Evolutionary conservation across 2,329 filamentous ascomycete genomes (phyloP), one percentile per base, ranked within the genome.

Genomic region (Fusarium pseudocircinatum): DNA sequence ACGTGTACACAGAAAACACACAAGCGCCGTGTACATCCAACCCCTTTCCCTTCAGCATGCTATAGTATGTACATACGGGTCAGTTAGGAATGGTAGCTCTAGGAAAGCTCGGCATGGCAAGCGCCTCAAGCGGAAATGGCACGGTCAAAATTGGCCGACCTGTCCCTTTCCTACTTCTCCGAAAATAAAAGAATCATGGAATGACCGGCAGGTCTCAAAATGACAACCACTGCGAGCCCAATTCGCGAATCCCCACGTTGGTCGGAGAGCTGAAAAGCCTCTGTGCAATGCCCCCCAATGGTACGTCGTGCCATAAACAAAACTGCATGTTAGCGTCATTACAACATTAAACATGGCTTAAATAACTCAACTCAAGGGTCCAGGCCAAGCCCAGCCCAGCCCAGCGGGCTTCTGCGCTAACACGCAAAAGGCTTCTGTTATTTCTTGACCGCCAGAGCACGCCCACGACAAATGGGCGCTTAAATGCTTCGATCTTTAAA

Each of bases 81-180:
- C 59, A 43, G 46, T 57, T 62, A 75, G 69, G 61, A 62, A 67
- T 66, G 59, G n/a, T 36, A 67, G 57, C 42, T 69, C 54, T 42
- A 42, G 69, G 59, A 70, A 65, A 50, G 62, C 65, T 72, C 72
- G 68, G 68, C 70, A 78, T 75, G 75, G 70, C 74, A 67, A 75
- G 69, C 69, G 53, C 49, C 42, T 61, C 44, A 37, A 67, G 60
- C 53, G 53, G 70, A 43, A 70, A 67, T 68, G 70, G 70, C 62
- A 52, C 60, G 50, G 70, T 60, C 32, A 73, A 60, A 60, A 59
- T 43, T 53, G 39, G 20, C 50, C 46, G 39, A 46, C 61, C 59
- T 63, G 26, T 60, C 53, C 34, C 49, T 49, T 28, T 56, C 26
- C 40, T 18, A 40, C 24, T 36, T 28, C 30, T 18, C 46, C 22